Conservation (phyloP, 306 rosid species). For the Hippophae tibetana region DNA sequence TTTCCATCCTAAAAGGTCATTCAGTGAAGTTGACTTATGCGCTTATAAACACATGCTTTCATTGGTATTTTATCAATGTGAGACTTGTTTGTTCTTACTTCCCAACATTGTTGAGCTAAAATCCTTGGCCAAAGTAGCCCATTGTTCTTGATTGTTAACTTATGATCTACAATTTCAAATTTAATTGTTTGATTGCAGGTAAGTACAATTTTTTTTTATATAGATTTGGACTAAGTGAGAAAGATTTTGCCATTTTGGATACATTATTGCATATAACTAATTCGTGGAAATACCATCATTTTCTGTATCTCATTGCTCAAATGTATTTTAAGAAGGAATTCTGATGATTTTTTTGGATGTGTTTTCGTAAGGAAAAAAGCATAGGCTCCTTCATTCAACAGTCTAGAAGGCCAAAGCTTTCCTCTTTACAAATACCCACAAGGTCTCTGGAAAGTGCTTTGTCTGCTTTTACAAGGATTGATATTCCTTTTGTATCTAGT, state of each 20-base stretch:
- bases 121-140: too few species aligned
- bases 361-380: conserved; percentile 24
- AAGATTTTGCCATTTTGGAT: not conserved
- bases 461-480: conserved; percentile 38
- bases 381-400: conserved; percentile 32
- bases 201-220: not conserved
- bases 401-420: conserved; percentile 44
- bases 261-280: not conserved
- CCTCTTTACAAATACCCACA: conserved; percentile 58
- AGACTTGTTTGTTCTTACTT: too few species aligned
- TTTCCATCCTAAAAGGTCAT: too few species aligned
- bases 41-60: too few species aligned
- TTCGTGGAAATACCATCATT: not conserved
- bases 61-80: too few species aligned
- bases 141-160: too few species aligned
- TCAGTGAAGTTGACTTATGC: too few species aligned
- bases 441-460: conserved; percentile 52
- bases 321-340: conserved; percentile 3
- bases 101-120: too few species aligned
- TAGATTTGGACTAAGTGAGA: not conserved
- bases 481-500: conserved; percentile 34
- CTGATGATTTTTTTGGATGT: conserved; percentile 25
- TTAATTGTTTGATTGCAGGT: not conserved
- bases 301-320: conserved; percentile 6
- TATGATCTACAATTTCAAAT: too few species aligned